Percentiles rank a stretch among this genome's conserved stretches.
Evolutionary conservation across 139 green algal genomes (phyloP).

Genomic region (Pleodorina starrii): DNA sequence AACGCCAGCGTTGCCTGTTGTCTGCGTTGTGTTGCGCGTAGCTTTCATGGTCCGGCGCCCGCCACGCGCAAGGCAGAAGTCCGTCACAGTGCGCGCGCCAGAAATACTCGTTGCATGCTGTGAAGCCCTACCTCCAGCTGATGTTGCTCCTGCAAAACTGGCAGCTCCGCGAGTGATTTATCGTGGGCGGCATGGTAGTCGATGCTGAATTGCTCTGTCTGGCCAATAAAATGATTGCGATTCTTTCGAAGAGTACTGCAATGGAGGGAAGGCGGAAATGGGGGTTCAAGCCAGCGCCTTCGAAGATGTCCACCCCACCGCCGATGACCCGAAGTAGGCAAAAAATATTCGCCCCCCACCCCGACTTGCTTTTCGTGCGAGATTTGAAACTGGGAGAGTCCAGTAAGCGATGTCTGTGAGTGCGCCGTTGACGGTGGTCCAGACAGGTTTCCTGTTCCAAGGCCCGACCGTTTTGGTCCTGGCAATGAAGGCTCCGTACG

Average conservation of each 20-base stretch:
- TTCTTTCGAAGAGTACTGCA: conserved; percentile 38
- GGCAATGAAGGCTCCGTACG: background rate
- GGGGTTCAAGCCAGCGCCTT: background rate
- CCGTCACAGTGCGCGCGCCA: too few species aligned
- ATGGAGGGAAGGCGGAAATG: background rate
- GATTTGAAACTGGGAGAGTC: conserved; percentile 19
- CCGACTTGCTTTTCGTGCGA: conserved; percentile 43
- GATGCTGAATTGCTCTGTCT: conserved; percentile 28
- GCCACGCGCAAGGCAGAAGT: too few species aligned
- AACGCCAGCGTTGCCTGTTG: too few species aligned
- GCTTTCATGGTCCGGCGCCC: too few species aligned
- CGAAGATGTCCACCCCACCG: background rate
- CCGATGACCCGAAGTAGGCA: too few species aligned
- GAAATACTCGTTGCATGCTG: too few species aligned
- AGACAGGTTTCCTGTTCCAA: conserved; percentile 17
- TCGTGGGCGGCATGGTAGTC: conserved; percentile 31
- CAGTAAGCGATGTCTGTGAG: background rate
- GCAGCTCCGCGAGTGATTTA: conserved; percentile 27
- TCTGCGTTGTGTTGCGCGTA: too few species aligned
- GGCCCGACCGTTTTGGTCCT: conserved; percentile 4
- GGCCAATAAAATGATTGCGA: conserved; percentile 35
- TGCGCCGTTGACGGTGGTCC: background rate
- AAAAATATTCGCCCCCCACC: background rate
- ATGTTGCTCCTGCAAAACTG: conserved; percentile 30
- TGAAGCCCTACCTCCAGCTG: conserved; percentile 2